Conservation (phyloP, 2,329 filamentous ascomycete genomes). For the Cercospora janseana region DNA sequence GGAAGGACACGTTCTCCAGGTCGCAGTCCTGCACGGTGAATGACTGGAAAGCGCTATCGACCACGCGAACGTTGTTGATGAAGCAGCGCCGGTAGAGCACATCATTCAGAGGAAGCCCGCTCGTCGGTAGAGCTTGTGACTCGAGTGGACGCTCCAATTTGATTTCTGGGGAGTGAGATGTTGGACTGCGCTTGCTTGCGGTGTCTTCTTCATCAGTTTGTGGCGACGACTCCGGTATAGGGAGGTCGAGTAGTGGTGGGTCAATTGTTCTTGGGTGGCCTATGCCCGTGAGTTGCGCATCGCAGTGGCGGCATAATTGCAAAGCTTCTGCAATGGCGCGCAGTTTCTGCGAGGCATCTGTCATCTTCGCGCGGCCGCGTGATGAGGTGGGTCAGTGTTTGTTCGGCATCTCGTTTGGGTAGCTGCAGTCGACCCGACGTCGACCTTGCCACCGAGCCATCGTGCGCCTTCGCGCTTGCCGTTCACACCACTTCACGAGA, state of each 20-base stretch:
- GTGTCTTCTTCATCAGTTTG: neutral
- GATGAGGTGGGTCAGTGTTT: neutral
- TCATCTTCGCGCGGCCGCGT: neutral
- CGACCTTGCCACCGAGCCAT: neutral
- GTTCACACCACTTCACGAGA: too few relatives aligned
- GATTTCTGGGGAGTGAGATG: neutral
- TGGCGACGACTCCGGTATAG: neutral
- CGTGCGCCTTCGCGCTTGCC: slow-evolving; percentile 1
- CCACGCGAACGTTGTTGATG: slow-evolving; percentile 11
- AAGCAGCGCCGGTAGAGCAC: slow-evolving; percentile 11
- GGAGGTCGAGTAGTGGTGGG: slow-evolving; percentile 8
- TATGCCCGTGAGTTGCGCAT: slow-evolving; percentile 4
- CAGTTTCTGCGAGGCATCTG: slow-evolving; percentile 6
- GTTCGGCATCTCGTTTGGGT: too few relatives aligned
- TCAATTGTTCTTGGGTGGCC: neutral
- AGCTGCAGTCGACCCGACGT: neutral
- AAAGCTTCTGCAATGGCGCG: slow-evolving; percentile 3
- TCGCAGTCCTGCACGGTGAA: slow-evolving; percentile 9
- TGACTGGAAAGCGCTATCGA: slow-evolving; percentile 14
- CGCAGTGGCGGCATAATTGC: slow-evolving; percentile 8
- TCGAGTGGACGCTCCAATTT: neutral
- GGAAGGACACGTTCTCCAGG: slow-evolving; percentile 12
- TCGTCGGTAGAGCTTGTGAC: neutral
- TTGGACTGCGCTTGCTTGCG: neutral
- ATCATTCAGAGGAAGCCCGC: slow-evolving; percentile 6